phyloP scores from a whole-genome alignment of 768 basidiomycete genomes.

The Pulveroboletus ravenelii region DNA sequence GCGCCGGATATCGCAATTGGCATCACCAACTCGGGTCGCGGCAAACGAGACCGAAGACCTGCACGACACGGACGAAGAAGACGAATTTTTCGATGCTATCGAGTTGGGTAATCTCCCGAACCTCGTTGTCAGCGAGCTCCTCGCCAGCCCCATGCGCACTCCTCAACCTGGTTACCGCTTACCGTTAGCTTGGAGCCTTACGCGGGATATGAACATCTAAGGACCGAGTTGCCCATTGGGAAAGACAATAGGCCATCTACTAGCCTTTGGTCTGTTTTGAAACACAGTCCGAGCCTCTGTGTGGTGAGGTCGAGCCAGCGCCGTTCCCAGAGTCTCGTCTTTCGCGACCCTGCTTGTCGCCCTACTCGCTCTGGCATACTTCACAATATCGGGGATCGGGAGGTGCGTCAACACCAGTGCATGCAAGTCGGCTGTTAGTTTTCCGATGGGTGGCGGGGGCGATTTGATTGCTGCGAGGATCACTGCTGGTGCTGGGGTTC shows the following conservation, averaged over 20 bases:
- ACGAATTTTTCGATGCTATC: conserved; percentile 98
- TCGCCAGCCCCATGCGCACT: conserved; percentile 46
- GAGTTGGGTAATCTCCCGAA: conserved; percentile 77
- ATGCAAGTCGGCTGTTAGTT: conserved; percentile 75
- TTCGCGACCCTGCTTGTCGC: conserved; percentile 56
- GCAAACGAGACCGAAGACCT: conserved; percentile 32
- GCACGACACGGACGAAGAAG: conserved; percentile 71
- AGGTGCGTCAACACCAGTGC: conserved; percentile 67
- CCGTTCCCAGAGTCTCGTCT: conserved; percentile 74
- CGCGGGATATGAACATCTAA: conserved; percentile 61
- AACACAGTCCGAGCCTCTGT: conserved; percentile 57
- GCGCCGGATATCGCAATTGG: conserved; percentile 15
- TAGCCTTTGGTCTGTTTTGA: conserved; percentile 92
- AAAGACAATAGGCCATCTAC: conserved; percentile 81
- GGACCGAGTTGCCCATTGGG: conserved; percentile 56
- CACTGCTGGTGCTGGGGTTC: neutral
- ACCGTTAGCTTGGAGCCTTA: conserved; percentile 46
- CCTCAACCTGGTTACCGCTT: conserved; percentile 31
- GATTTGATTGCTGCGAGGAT: conserved; percentile 22
- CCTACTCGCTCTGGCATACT: conserved; percentile 64
- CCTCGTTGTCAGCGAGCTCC: conserved; percentile 60
- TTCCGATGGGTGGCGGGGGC: conserved; percentile 54
- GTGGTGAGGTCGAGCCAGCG: conserved; percentile 63
- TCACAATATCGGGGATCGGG: conserved; percentile 75
- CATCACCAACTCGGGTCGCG: conserved; percentile 7